Percentiles rank a stretch among this genome's conserved stretches.
Evolutionary conservation across 2,329 filamentous ascomycete genomes (phyloP).

Genomic region (Phoma sp.): DNA sequence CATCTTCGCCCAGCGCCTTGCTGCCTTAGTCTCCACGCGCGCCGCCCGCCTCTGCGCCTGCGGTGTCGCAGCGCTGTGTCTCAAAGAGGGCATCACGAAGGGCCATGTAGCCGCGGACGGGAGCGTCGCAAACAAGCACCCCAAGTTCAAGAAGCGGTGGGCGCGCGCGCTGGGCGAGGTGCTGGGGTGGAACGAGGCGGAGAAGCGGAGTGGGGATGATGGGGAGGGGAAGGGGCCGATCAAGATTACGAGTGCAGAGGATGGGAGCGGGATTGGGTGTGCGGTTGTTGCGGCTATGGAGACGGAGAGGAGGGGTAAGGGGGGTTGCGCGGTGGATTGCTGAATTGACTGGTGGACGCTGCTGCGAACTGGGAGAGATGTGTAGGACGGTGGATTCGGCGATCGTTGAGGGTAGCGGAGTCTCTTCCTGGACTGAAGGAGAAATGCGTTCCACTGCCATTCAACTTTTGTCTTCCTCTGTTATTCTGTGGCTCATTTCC

Average conservation of each 20-base stretch:
- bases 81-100: slow-evolving; percentile 34
- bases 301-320: slow-evolving; percentile 22
- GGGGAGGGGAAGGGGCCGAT: slow-evolving; percentile 41
- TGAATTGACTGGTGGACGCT: too few species aligned
- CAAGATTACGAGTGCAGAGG: slow-evolving; percentile 48
- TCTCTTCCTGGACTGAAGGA: too few species aligned
- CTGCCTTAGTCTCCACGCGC: slow-evolving; percentile 41
- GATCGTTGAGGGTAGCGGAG: too few species aligned
- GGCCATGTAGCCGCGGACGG: slow-evolving; percentile 50
- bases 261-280: slow-evolving; percentile 51
- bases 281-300: slow-evolving; percentile 45
- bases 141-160: slow-evolving; percentile 50
- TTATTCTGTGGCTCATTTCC: too few species aligned
- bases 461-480: too few species aligned
- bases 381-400: too few species aligned
- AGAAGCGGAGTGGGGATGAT: slow-evolving; percentile 6
- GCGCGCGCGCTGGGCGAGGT: slow-evolving; percentile 49
- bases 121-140: slow-evolving; percentile 50
- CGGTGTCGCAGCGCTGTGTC: slow-evolving; percentile 48
- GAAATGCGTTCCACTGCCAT: too few species aligned
- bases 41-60: slow-evolving; percentile 47
- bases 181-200: slow-evolving; percentile 36
- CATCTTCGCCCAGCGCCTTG: slow-evolving; percentile 31
- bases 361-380: too few species aligned
- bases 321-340: background rate